Evolutionary conservation across 306 rosid genomes (phyloP), one percentile per base, ranked within the genome.

Genomic region (Vicia villosa): DNA sequence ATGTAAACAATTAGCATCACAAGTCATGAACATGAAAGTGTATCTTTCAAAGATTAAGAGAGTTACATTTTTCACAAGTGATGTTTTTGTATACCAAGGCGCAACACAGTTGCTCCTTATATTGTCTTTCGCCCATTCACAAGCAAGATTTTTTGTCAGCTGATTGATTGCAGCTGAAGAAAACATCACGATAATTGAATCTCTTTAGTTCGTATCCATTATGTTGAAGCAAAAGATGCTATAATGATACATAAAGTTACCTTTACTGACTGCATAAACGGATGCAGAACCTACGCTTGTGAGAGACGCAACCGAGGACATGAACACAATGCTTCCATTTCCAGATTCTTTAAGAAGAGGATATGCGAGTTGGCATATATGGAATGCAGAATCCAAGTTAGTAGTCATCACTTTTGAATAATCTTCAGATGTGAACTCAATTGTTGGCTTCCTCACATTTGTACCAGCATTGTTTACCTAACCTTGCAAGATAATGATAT

Each of bases 41-140:
- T 34, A 41, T 42, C 61, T 62, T 37, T 45, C 26, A 36, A 73
- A 77, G 38, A 34, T 34, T 34, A 59, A 72, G 85, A 74, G 69
- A 11, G 69, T 82, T 88, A 90, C 98, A 10, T 47, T 60, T 79
- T 83, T 86, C 32, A 77, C 88, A 6, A 88, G 86, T 19, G 97
- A 61, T 20, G 97, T 90, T 74, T 60, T 83, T 37, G 88, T 90
- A 69, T 83, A 85, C 97, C 96, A 88, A 16, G 97, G 98, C 54
- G 96, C 86, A 59, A 94, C 96, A 77, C 84, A 71, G 37, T 94
- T 94, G 84, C 80, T 78, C 73, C 98, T 82, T 81, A 94, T 90
- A 67, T 80, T 88, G 81, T 90, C 97, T 76, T 88, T 85, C 6
- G 97, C 98, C 98, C 97, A 94, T 75, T 94, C 96, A 60, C 98